A percentile compares a stretch with the other conserved stretches of the same genome.
Conservation (phyloP, 2,329 filamentous ascomycete species). For the Pleurostoma richardsiae region DNA sequence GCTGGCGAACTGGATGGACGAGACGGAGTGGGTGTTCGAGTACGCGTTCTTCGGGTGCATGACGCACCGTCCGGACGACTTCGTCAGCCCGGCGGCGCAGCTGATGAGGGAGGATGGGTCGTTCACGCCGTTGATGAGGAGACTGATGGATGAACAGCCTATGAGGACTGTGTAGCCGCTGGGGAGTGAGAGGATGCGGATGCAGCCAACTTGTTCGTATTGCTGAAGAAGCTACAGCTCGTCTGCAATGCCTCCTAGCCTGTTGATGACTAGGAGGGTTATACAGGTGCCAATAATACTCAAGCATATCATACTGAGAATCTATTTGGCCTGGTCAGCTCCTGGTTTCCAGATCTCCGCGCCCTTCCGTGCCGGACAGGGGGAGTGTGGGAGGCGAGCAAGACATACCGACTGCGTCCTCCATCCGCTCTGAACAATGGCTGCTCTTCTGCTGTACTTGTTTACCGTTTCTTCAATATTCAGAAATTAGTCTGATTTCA, state of each 20-base stretch:
- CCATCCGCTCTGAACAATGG: conserved; percentile 89
- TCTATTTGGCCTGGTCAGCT: conserved; percentile 29
- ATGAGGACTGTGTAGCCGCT: background rate
- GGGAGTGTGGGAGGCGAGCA: background rate
- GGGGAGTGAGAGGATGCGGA: no score
- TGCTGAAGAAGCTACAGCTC: background rate
- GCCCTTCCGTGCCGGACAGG: background rate
- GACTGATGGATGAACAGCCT: conserved; percentile 2
- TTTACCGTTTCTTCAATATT: conserved; percentile 55
- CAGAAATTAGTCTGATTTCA: background rate
- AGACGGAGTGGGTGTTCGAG: conserved; percentile 31
- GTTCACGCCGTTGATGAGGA: conserved; percentile 24
- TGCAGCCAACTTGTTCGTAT: no score
- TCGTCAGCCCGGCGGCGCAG: conserved; percentile 39
- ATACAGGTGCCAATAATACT: conserved; percentile 63
- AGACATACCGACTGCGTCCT: conserved; percentile 75
- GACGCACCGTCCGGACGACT: conserved; percentile 31
- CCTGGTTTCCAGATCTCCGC: background rate
- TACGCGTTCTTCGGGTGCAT: conserved; percentile 40
- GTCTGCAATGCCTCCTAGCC: conserved; percentile 20
- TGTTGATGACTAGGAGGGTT: conserved; percentile 51
- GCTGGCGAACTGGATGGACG: conserved; percentile 36
- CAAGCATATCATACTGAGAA: conserved; percentile 56
- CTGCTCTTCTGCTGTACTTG: conserved; percentile 71
- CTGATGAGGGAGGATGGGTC: conserved; percentile 35